Percentiles rank a stretch among this genome's conserved stretches.
phyloP scores from a whole-genome alignment of 805 yeast genomes.

The Schizosaccharomyces lindneri region DNA sequence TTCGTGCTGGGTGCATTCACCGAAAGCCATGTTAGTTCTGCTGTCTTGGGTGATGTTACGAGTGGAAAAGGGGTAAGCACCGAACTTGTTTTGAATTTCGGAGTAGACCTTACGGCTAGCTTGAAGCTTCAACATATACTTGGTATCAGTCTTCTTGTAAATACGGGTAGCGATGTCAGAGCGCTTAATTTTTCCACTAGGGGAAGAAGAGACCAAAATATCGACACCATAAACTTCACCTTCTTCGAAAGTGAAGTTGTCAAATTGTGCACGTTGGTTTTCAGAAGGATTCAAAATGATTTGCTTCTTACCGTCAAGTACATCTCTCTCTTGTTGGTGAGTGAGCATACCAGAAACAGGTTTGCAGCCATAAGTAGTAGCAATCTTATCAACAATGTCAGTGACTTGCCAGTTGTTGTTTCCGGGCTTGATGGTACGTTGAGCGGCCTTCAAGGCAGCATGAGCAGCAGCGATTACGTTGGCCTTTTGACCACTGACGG shows the following conservation, averaged over 20 bases:
- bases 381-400: slow-evolving; percentile 34
- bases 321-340: slow-evolving; percentile 43
- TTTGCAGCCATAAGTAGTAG: slow-evolving; percentile 30
- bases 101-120: slow-evolving; percentile 40
- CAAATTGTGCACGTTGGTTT: slow-evolving; percentile 36
- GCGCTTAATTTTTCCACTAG: slow-evolving; percentile 31
- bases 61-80: slow-evolving; percentile 44
- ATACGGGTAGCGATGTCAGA: slow-evolving; percentile 38
- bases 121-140: slow-evolving; percentile 44
- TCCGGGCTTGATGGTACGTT: slow-evolving; percentile 40
- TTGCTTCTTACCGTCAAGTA: slow-evolving; percentile 50
- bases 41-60: slow-evolving; percentile 42
- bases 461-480: slow-evolving; percentile 49
- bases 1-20: slow-evolving; percentile 44
- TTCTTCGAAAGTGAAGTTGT: slow-evolving; percentile 39
- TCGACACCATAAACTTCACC: slow-evolving; percentile 61
- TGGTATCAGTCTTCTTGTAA: slow-evolving; percentile 38
- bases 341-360: slow-evolving; percentile 43
- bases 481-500: slow-evolving; percentile 30
- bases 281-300: slow-evolving; percentile 52
- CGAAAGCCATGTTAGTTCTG: slow-evolving; percentile 48
- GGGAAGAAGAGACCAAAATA: slow-evolving; percentile 35
- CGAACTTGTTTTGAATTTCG: slow-evolving; percentile 41
- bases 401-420: slow-evolving; percentile 57
- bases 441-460: slow-evolving; percentile 59